Percentiles rank a stretch among this genome's conserved stretches.
Conservation (phyloP, 2,329 filamentous ascomycete species). For the Capronia americana region DNA sequence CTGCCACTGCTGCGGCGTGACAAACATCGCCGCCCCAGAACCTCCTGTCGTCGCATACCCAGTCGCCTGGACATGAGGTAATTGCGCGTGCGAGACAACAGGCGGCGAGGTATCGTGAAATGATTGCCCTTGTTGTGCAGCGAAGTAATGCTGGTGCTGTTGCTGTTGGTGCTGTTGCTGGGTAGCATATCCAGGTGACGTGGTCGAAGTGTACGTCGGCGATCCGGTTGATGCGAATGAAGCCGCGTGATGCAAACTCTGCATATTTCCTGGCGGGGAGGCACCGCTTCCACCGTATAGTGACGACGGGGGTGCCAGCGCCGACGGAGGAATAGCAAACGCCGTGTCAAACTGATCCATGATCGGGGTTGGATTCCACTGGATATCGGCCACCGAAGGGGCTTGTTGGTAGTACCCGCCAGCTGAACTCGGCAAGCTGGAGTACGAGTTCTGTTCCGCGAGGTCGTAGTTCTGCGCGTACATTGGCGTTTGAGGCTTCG, state of each 20-base stretch:
- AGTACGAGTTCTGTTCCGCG: conserved; percentile 21
- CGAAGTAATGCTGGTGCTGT: conserved; percentile 41
- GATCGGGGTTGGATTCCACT: conserved; percentile 87
- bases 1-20: conserved; percentile 56
- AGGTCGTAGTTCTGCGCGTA: conserved; percentile 29
- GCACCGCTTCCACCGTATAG: conserved; percentile 34
- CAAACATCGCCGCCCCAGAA: conserved; percentile 39
- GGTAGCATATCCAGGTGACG: conserved; percentile 18
- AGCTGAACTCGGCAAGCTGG: conserved; percentile 44
- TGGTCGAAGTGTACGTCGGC: conserved; percentile 22
- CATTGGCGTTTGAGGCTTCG: conserved; percentile 72
- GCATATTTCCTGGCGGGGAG: conserved; percentile 44
- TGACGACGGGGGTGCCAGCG: conserved; percentile 37
- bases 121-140: conserved; percentile 27
- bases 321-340: conserved; percentile 73
- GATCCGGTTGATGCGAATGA: conserved; percentile 25
- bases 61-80: conserved; percentile 14
- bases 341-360: conserved; percentile 91
- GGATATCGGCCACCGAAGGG: conserved; percentile 47
- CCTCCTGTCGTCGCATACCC: conserved; percentile 17
- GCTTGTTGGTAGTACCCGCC: conserved; percentile 53
- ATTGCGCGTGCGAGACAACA: conserved; percentile 36
- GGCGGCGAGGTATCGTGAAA: conserved; percentile 27
- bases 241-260: conserved; percentile 46
- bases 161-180: conserved; percentile 25